A percentile compares a stretch with the other conserved stretches of the same genome.
Conservation (phyloP, 2,329 filamentous ascomycete genomes). For the Dactylellina parvicollis region DNA sequence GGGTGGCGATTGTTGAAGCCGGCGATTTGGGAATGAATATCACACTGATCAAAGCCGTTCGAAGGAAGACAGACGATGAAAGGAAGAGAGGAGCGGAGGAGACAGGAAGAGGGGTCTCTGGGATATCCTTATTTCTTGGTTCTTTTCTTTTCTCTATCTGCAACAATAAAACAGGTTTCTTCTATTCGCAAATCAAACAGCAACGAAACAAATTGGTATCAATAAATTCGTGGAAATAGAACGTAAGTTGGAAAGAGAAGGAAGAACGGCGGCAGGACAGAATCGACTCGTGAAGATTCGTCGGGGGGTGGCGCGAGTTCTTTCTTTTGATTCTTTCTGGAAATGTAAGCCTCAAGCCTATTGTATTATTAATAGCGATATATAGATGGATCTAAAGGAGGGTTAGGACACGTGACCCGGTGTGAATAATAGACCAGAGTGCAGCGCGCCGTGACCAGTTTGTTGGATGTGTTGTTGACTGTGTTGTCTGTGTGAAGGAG, state of each 20-base stretch:
- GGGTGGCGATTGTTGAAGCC: conserved; percentile 1
- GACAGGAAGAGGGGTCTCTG: conserved; percentile 5
- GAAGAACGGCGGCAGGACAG: no score
- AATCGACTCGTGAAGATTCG: no score
- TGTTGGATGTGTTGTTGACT: background rate
- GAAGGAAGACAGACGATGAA: conserved; percentile 12
- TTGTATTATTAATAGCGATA: conserved; percentile 3
- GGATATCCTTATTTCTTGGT: conserved; percentile 35
- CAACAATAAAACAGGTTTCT: conserved; percentile 38
- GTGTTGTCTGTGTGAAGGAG: conserved; percentile 12
- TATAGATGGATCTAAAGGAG: background rate
- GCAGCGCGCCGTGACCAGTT: background rate
- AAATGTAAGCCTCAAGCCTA: conserved; percentile 23
- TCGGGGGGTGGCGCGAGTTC: background rate
- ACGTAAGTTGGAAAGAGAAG: no score
- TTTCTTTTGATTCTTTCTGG: no score
- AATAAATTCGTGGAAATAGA: conserved; percentile 30
- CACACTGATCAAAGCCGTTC: conserved; percentile 11
- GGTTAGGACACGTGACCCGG: no score
- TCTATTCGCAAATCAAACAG: conserved; percentile 46
- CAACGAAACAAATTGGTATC: conserved; percentile 36
- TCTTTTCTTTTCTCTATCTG: conserved; percentile 49
- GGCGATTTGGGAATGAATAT: background rate
- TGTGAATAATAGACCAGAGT: background rate
- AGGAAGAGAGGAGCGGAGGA: conserved; percentile 11